These are phyloP conservation scores for Rutstroemia sp. DNA, from an alignment of 2,329 filamentous ascomycete species.

Conservation along the genomic window DNA sequence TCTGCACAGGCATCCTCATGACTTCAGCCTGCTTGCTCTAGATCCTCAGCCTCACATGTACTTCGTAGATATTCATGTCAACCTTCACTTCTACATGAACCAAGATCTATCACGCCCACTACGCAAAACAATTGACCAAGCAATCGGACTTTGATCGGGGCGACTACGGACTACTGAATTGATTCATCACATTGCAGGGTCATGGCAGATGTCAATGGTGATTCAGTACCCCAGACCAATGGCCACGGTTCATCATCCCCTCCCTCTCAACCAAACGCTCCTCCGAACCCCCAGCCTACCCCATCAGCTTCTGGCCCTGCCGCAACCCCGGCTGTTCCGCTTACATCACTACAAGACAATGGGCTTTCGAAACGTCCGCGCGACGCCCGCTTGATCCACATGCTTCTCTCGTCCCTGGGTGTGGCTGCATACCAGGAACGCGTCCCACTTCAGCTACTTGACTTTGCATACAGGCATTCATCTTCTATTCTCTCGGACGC, in stretches of 20 bases:
- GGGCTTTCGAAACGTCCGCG: conserved; percentile 51
- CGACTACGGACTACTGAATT: background rate
- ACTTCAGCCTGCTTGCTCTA: too few species aligned
- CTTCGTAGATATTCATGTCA: too few species aligned
- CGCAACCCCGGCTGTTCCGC: conserved; percentile 25
- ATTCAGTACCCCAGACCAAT: conserved; percentile 42
- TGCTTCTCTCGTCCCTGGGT: conserved; percentile 71
- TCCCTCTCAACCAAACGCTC: conserved; percentile 20
- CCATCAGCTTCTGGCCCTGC: conserved; percentile 10
- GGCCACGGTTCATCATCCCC: conserved; percentile 34
- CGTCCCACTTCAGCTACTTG: conserved; percentile 74
- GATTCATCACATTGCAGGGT: background rate
- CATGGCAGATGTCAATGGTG: conserved; percentile 30
- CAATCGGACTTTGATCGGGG: too few species aligned
- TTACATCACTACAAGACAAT: conserved; percentile 28
- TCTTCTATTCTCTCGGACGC: conserved; percentile 64
- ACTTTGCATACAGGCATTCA: conserved; percentile 81
- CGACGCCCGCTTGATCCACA: conserved; percentile 72
- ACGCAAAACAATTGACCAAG: too few species aligned
- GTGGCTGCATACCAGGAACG: conserved; percentile 75
- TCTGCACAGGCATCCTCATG: too few species aligned
- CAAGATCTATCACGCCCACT: too few species aligned
- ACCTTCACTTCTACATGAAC: too few species aligned
- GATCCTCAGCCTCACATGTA: too few species aligned
- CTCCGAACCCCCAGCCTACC: conserved; percentile 18